A percentile compares a stretch with the other conserved stretches of the same genome.
These are phyloP conservation scores for Botryosphaeria dothidea DNA, from an alignment of 2,329 filamentous ascomycete genomes.

Conservation along the genomic window DNA sequence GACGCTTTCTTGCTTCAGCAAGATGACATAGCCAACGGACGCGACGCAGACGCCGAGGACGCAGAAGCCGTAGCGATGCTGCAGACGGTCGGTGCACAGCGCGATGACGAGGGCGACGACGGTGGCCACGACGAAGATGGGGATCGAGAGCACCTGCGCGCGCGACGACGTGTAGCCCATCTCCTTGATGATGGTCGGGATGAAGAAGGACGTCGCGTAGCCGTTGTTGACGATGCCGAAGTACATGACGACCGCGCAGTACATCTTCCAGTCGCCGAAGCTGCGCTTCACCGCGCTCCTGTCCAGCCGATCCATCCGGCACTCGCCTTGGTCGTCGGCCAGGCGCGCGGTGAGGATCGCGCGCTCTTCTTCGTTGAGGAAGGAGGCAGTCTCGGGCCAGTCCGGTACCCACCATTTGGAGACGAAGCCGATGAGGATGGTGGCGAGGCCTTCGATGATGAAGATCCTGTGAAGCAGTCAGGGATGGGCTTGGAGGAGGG, in stretches of 20 bases:
- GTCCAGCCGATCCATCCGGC: constrained; percentile 7
- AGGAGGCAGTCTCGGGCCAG: constrained; percentile 43
- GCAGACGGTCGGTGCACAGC: constrained; percentile 29
- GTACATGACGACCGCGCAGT: constrained; percentile 6
- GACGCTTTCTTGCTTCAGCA: constrained; percentile 43
- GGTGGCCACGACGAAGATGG: constrained; percentile 28
- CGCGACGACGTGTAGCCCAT: constrained; percentile 34
- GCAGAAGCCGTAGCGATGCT: constrained; percentile 31
- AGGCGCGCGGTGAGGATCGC: constrained; percentile 35
- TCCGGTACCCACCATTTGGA: constrained; percentile 28
- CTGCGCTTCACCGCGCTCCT: not conserved
- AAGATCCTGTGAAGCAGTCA: constrained; percentile 13
- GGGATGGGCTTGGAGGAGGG: not conserved
- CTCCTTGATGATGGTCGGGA: constrained; percentile 24
- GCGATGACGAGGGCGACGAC: constrained; percentile 29
- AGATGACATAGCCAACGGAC: constrained; percentile 44
- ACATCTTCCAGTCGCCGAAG: constrained; percentile 15
- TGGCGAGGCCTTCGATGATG: constrained; percentile 23
- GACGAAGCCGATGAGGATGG: constrained; percentile 17
- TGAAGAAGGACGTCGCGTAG: constrained; percentile 42
- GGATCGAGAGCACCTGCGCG: constrained; percentile 32
- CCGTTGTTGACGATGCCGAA: constrained; percentile 14
- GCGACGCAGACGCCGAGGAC: constrained; percentile 28
- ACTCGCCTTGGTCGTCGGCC: constrained; percentile 30
- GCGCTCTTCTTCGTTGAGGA: constrained; percentile 36